phyloP scores from a whole-genome alignment of 73 alveolate genomes.

The Paramecium sonneborni region DNA sequence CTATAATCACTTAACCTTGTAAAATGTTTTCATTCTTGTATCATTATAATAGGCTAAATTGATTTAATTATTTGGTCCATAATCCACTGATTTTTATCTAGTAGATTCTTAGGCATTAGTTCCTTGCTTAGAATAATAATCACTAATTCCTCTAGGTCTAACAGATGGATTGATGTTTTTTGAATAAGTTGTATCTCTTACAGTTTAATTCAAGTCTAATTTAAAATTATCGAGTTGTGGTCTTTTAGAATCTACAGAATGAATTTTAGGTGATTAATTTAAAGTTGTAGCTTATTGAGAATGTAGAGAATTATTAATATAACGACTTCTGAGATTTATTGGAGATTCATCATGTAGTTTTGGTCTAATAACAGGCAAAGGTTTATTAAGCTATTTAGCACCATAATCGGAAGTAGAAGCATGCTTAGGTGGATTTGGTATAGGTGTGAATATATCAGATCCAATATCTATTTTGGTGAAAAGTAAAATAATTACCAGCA shows the following conservation, averaged over 20 bases:
- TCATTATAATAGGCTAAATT: neutral
- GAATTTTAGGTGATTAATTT: neutral
- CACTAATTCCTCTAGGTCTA: neutral
- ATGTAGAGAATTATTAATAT: neutral
- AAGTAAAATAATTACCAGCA: slow-evolving; percentile 55
- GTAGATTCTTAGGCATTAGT: neutral
- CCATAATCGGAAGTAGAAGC: neutral
- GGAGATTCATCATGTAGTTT: neutral
- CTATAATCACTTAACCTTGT: neutral
- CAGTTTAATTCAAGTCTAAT: neutral
- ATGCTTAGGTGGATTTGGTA: neutral
- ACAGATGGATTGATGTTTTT: neutral
- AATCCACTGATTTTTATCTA: neutral
- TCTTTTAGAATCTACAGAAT: neutral
- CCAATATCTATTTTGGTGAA: neutral
- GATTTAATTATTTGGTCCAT: neutral
- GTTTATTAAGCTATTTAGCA: neutral
- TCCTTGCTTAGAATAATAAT: neutral
- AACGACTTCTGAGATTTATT: neutral
- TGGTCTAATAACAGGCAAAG: neutral
- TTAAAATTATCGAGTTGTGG: neutral
- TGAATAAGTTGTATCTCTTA: neutral
- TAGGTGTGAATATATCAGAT: neutral
- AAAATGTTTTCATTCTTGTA: neutral
- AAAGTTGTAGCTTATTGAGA: neutral